These are phyloP conservation scores for Garcileccinum viscosum DNA, from an alignment of 1,284 basidiomycete genomes.

Conservation along the genomic window DNA sequence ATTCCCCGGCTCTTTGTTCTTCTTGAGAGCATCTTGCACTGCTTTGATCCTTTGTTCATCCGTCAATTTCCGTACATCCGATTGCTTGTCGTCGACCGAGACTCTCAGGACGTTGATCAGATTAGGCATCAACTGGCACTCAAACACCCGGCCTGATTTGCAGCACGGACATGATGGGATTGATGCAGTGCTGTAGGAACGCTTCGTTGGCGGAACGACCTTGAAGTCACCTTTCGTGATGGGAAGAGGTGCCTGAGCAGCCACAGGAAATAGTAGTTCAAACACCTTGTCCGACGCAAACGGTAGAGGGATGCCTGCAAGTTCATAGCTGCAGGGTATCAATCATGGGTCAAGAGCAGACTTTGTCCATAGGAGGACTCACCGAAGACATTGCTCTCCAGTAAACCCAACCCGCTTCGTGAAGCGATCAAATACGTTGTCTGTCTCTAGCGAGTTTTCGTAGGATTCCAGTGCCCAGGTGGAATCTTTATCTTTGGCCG, in stretches of 20 bases:
- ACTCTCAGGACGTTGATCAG: constrained; percentile 72
- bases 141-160: constrained; percentile 68
- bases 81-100: constrained; percentile 29
- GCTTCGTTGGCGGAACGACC: constrained; percentile 53
- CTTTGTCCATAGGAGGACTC: constrained; percentile 26
- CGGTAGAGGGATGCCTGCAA: constrained; percentile 74
- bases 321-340: constrained; percentile 68
- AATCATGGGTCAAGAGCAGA: constrained; percentile 3
- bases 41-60: constrained; percentile 66
- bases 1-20: constrained; percentile 45
- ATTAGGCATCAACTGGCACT: constrained; percentile 89
- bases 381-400: constrained; percentile 82
- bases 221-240: constrained; percentile 66
- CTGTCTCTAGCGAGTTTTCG: constrained; percentile 77
- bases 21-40: constrained; percentile 58
- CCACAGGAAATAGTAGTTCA: constrained; percentile 69
- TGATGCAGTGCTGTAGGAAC: constrained; percentile 53
- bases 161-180: constrained; percentile 69
- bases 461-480: constrained; percentile 75
- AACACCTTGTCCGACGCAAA: constrained; percentile 76
- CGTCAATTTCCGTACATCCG: constrained; percentile 45
- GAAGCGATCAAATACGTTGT: constrained; percentile 82
- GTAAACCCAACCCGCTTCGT: constrained; percentile 69
- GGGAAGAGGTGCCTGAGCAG: constrained; percentile 49
- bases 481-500: constrained; percentile 53